Evolutionary conservation across 2,329 filamentous ascomycete species (phyloP).

Genomic region (Fusarium neocosmosporiellum): DNA sequence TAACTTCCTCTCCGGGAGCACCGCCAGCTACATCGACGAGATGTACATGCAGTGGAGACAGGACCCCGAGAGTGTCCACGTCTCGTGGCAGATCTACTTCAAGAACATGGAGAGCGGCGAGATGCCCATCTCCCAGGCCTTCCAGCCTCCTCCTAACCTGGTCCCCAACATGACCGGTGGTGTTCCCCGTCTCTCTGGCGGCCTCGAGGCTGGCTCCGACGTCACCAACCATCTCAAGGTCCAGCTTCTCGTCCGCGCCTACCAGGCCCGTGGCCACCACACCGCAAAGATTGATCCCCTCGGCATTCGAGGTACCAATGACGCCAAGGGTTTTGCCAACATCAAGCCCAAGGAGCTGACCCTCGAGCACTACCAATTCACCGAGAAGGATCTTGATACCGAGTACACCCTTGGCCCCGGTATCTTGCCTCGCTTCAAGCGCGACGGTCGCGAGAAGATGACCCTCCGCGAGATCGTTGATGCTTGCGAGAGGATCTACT

Average conservation of each 20-base stretch:
- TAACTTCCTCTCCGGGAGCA: constrained; percentile 95
- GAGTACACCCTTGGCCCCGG: constrained; percentile 94
- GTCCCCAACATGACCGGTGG: constrained; percentile 85
- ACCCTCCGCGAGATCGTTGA: constrained; percentile 93
- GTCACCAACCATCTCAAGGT: constrained; percentile 98
- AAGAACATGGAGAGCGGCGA: constrained; percentile 98
- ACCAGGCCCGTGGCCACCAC: constrained; percentile 97
- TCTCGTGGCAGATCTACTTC: constrained; percentile 99
- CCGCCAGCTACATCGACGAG: constrained; percentile 98
- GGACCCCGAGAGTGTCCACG: constrained; percentile 91
- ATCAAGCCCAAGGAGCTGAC: constrained; percentile 91
- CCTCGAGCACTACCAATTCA: constrained; percentile 94
- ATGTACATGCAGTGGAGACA: constrained; percentile 99
- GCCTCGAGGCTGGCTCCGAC: constrained; percentile 78
- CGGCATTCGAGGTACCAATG: constrained; percentile 78
- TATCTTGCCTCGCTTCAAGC: constrained; percentile 94
- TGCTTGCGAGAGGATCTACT: constrained; percentile 95
- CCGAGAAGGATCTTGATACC: constrained; percentile 90
- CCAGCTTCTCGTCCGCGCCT: constrained; percentile 94
- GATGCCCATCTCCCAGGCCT: constrained; percentile 97
- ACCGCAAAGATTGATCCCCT: constrained; percentile 98
- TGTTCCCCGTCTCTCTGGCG: constrained; percentile 78
- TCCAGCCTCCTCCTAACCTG: constrained; percentile 93
- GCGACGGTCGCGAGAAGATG: constrained; percentile 92
- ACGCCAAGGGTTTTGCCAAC: constrained; percentile 81